These are phyloP conservation scores for Diutina rugosa DNA, from an alignment of 1,139 yeast species.

Conservation along the genomic window DNA sequence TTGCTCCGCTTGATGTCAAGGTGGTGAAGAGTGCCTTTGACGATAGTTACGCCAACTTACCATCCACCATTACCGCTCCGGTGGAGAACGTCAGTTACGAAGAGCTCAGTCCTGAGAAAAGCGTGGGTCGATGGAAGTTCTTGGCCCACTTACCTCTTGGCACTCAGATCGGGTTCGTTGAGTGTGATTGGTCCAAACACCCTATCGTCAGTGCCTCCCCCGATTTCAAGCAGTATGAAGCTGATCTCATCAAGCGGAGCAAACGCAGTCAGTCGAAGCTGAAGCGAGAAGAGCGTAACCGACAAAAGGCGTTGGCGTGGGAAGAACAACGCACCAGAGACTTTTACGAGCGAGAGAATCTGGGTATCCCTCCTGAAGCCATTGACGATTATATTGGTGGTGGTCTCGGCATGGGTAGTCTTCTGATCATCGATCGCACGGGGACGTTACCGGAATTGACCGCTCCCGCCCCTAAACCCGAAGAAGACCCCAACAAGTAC, in stretches of 20 bases:
- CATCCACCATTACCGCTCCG: conserved; percentile 44
- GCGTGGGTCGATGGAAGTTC: conserved; percentile 57
- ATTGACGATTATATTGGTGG: conserved; percentile 7
- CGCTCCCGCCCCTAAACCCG: conserved; percentile 3
- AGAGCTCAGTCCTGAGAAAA: conserved; percentile 39
- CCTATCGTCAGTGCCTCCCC: conserved; percentile 26
- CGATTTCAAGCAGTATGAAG: conserved; percentile 41
- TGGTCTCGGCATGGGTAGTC: conserved; percentile 14
- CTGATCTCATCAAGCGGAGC: conserved; percentile 50
- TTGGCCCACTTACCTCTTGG: conserved; percentile 77
- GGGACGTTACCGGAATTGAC: conserved; percentile 2
- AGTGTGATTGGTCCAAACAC: conserved; percentile 63
- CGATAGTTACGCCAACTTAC: conserved; percentile 46
- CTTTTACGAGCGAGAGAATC: conserved; percentile 48
- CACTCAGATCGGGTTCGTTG: conserved; percentile 71
- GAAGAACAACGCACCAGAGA: conserved; percentile 47
- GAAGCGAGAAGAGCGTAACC: conserved; percentile 53
- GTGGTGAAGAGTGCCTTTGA: conserved; percentile 55
- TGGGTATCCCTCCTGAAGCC: conserved; percentile 8
- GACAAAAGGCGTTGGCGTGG: conserved; percentile 43
- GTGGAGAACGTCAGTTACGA: conserved; percentile 62
- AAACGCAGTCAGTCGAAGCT: conserved; percentile 39
- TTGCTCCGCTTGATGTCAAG: conserved; percentile 70
- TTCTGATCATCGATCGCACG: conserved; percentile 14
- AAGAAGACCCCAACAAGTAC: conserved; percentile 8